phyloP scores from a whole-genome alignment of 352 stramenopile genomes.

The Globisporangium emineosum region DNA sequence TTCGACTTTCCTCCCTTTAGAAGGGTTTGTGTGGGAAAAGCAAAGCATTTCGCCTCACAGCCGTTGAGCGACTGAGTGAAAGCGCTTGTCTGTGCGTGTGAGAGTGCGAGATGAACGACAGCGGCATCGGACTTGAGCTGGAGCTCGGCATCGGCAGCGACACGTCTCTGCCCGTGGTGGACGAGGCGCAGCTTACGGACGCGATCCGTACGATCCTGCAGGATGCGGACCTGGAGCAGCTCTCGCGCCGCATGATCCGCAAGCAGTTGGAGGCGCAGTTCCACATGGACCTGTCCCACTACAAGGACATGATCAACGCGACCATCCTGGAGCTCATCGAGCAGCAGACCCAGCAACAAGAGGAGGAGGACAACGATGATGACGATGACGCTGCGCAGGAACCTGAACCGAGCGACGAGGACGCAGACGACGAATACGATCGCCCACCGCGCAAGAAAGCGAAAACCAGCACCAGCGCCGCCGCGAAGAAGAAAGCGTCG shows the following conservation, averaged over 20 bases:
- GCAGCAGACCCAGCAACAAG: conserved; percentile 66
- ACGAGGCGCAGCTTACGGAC: conserved; percentile 58
- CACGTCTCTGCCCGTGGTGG: conserved; percentile 34
- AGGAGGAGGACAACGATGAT: conserved; percentile 43
- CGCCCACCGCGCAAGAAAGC: conserved; percentile 29
- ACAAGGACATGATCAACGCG: conserved; percentile 84
- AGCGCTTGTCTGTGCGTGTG: neutral
- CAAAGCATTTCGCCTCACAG: too few relatives aligned
- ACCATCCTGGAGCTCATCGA: conserved; percentile 81
- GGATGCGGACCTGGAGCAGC: conserved; percentile 79
- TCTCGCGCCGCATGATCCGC: conserved; percentile 84
- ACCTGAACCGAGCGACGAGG: conserved; percentile 36
- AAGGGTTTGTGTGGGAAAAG: too few relatives aligned
- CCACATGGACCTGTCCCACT: conserved; percentile 65
- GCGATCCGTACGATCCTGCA: conserved; percentile 78
- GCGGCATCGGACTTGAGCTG: conserved; percentile 45
- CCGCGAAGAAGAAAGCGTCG: conserved; percentile 52
- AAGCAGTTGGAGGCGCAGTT: conserved; percentile 84
- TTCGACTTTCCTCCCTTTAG: too few relatives aligned
- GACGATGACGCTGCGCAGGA: conserved; percentile 37
- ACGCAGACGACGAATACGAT: conserved; percentile 36
- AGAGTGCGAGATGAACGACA: conserved; percentile 44
- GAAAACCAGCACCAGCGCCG: conserved; percentile 18
- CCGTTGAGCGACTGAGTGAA: neutral
- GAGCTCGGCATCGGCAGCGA: conserved; percentile 52